phyloP scores from a whole-genome alignment of 371 early-diverging fungal genomes.

The Rhizopus delemar region DNA sequence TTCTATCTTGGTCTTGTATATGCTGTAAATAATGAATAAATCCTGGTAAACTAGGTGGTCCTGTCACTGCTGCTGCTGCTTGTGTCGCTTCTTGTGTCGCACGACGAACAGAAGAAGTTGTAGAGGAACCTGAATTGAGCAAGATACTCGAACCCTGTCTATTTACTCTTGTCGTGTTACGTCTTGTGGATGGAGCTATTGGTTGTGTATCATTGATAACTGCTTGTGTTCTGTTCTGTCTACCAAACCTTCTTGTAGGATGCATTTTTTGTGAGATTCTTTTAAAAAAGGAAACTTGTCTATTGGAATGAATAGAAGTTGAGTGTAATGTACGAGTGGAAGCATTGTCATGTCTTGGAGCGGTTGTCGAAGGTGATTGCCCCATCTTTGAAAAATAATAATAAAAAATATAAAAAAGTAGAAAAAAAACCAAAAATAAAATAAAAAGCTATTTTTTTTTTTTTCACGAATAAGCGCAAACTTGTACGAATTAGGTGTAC shows the following conservation, averaged over 20 bases:
- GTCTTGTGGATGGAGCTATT: not conserved
- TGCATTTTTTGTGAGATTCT: constrained; percentile 25
- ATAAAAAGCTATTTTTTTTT: not conserved
- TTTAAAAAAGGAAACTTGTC: constrained; percentile 19
- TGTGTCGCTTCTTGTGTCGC: constrained; percentile 25
- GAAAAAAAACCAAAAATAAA: not conserved
- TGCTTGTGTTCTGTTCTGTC: constrained; percentile 1
- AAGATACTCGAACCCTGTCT: constrained; percentile 1
- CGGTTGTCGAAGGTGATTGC: constrained; percentile 10
- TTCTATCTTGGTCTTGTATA: constrained; percentile 4
- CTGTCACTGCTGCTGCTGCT: constrained; percentile 25
- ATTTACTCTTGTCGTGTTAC: not conserved
- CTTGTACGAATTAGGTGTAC: constrained; percentile 1
- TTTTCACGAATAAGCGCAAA: not conserved
- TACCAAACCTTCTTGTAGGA: constrained; percentile 11
- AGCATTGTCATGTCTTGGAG: constrained; percentile 22
- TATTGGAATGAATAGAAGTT: constrained; percentile 21
- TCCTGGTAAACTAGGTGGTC: constrained; percentile 19
- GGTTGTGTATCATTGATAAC: not conserved
- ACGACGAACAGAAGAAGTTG: constrained; percentile 22
- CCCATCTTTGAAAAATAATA: constrained; percentile 8
- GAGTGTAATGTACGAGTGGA: constrained; percentile 31
- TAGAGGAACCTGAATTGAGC: constrained; percentile 14
- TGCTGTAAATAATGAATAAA: constrained; percentile 1
- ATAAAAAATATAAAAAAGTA: constrained; percentile 1